phyloP scores from a whole-genome alignment of 2,329 filamentous ascomycete genomes.

The Colletotrichum theobromicola region DNA sequence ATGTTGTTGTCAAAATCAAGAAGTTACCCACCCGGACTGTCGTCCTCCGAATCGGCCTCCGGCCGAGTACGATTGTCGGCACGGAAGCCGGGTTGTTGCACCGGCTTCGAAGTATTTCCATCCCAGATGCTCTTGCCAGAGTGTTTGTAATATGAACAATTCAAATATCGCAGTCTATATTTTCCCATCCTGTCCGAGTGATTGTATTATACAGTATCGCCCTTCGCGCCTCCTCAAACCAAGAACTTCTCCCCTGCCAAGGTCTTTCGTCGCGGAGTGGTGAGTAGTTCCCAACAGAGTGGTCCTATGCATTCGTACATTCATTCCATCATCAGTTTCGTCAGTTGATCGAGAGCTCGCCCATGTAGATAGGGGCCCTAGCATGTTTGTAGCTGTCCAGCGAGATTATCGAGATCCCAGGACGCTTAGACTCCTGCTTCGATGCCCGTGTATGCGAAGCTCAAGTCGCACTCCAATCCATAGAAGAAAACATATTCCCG shows the following conservation, averaged over 20 bases:
- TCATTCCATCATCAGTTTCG: not conserved
- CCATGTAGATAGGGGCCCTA: not conserved
- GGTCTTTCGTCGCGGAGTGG: too few relatives aligned
- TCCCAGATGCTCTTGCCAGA: not conserved
- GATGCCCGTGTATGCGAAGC: not conserved
- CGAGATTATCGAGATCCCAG: not conserved
- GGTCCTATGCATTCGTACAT: not conserved
- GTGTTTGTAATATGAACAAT: too few relatives aligned
- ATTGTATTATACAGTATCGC: not conserved
- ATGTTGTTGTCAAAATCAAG: not conserved
- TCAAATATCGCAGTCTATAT: not conserved
- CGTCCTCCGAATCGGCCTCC: not conserved
- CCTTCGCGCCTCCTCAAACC: not conserved
- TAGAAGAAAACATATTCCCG: slow-evolving; percentile 1
- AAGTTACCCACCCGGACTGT: not conserved
- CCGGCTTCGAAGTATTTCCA: not conserved
- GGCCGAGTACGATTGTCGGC: not conserved
- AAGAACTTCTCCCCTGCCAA: too few relatives aligned
- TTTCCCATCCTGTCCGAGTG: not conserved
- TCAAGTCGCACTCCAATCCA: slow-evolving; percentile 21
- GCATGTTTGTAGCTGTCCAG: not conserved
- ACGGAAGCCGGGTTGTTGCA: not conserved
- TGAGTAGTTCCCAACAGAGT: not conserved
- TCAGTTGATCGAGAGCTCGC: not conserved
- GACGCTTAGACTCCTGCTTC: not conserved